phyloP scores from a whole-genome alignment of 495 filamentous ascomycete species.

The Aspergillus baeticus region DNA sequence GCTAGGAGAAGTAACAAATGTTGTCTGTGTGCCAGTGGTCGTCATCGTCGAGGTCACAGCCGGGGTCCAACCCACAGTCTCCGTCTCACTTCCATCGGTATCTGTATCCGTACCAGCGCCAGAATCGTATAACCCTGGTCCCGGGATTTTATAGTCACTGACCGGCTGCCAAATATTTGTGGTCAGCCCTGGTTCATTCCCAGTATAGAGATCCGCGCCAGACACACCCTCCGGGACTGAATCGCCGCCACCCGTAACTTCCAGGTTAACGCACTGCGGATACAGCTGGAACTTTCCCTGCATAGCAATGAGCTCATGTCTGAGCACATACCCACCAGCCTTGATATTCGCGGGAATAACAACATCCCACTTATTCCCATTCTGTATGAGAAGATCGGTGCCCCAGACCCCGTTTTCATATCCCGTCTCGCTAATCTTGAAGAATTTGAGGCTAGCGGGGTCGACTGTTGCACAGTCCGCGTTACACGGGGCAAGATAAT shows the following conservation, averaged over 20 bases:
- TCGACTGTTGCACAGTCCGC: slow-evolving; percentile 56
- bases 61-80: too few relatives aligned
- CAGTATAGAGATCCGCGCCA: slow-evolving; percentile 58
- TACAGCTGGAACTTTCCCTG: slow-evolving; percentile 67
- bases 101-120: too few relatives aligned
- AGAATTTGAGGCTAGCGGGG: slow-evolving; percentile 56
- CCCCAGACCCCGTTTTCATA: slow-evolving; percentile 54
- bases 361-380: slow-evolving; percentile 23
- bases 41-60: too few relatives aligned
- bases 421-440: slow-evolving; percentile 60
- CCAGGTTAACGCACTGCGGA: slow-evolving; percentile 65
- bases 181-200: slow-evolving; percentile 59
- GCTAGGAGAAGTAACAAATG: too few relatives aligned
- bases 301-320: slow-evolving; percentile 67
- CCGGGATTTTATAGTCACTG: slow-evolving; percentile 50
- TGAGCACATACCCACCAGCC: slow-evolving; percentile 63
- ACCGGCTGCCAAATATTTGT: slow-evolving; percentile 57
- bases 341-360: slow-evolving; percentile 57
- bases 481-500: slow-evolving; percentile 65
- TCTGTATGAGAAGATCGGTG: slow-evolving; percentile 34
- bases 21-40: slow-evolving; percentile 43
- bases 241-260: slow-evolving; percentile 56
- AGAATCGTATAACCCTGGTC: slow-evolving; percentile 35
- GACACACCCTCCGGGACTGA: slow-evolving; percentile 53
- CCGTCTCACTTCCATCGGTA: too few relatives aligned